A percentile compares a stretch with the other conserved stretches of the same genome.
Evolutionary conservation across 176 grass and related monocot species (phyloP).

Genomic region (Melocanna baccifera): DNA sequence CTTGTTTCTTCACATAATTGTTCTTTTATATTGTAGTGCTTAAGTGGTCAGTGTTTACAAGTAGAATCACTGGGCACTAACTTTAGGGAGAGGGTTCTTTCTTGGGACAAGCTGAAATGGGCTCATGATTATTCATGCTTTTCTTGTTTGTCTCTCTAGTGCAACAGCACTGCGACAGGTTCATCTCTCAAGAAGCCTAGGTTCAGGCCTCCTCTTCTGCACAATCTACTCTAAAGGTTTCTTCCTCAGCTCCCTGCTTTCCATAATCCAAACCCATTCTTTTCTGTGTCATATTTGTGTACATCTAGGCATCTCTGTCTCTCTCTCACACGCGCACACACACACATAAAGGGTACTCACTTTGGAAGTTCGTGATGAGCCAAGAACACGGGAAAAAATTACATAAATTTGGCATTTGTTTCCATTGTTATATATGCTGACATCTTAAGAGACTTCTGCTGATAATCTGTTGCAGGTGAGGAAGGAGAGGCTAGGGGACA

Average conservation of each 20-base stretch:
- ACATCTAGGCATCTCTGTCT: not conserved
- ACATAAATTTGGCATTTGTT: not conserved
- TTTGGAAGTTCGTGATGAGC: slow-evolving; percentile 31
- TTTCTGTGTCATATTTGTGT: not conserved
- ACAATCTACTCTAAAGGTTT: slow-evolving; percentile 99
- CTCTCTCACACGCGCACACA: not conserved
- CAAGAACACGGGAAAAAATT: not conserved
- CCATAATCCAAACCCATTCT: not conserved
- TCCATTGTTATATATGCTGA: not conserved
- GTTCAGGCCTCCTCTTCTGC: slow-evolving; percentile 87
- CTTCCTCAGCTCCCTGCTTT: slow-evolving; percentile 51
- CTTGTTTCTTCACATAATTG: slow-evolving; percentile 23
- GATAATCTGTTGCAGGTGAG: slow-evolving; percentile 58
- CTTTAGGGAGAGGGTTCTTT: slow-evolving; percentile 29
- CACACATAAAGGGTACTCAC: not conserved
- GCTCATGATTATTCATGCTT: slow-evolving; percentile 58
- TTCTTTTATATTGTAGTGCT: slow-evolving; percentile 28
- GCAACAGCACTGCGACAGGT: slow-evolving; percentile 94
- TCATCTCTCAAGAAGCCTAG: slow-evolving; percentile 91
- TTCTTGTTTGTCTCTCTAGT: slow-evolving; percentile 64
- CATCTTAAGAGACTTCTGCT: not conserved
- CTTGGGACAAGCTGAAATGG: slow-evolving; percentile 33
- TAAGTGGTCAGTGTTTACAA: slow-evolving; percentile 10
- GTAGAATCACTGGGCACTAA: slow-evolving; percentile 13
- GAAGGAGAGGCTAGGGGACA: slow-evolving; percentile 86